Evolutionary conservation across 2,329 filamentous ascomycete species (phyloP).

Genomic region (Arthroderma sp.): DNA sequence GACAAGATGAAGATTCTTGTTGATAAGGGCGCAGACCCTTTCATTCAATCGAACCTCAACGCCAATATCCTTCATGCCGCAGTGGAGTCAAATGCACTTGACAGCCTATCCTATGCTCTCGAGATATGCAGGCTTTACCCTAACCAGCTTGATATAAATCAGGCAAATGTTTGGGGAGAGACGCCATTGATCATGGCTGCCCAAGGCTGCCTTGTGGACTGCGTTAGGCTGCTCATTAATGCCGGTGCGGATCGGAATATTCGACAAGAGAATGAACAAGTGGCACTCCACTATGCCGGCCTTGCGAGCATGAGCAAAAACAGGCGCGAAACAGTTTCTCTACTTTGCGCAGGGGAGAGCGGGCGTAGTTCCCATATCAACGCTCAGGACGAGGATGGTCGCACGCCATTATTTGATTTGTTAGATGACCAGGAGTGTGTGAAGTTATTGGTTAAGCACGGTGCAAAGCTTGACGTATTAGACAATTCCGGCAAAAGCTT

Average conservation of each 20-base stretch:
- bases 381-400: conserved; percentile 13
- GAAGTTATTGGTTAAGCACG: conserved; percentile 9
- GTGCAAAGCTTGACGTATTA: conserved; percentile 12
- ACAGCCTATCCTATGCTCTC: conserved; percentile 10
- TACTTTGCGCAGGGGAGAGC: conserved; percentile 7
- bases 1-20: conserved; percentile 14
- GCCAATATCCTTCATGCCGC: conserved; percentile 15
- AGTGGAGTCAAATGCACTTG: conserved; percentile 13
- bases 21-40: conserved; percentile 13
- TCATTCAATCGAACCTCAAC: conserved; percentile 14
- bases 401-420: conserved; percentile 15
- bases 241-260: conserved; percentile 13
- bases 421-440: conserved; percentile 13
- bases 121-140: conserved; percentile 12
- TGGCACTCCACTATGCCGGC: conserved; percentile 13
- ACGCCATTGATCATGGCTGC: conserved; percentile 14
- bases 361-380: conserved; percentile 7
- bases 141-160: conserved; percentile 3
- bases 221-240: conserved; percentile 11
- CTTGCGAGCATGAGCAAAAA: conserved; percentile 9
- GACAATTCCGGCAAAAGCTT: conserved; percentile 12
- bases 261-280: conserved; percentile 12
- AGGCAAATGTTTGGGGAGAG: conserved; percentile 12
- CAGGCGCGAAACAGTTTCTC: conserved; percentile 9
- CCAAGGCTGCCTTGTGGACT: conserved; percentile 12